Percentiles rank a stretch among this genome's conserved stretches.
Conservation (phyloP, 202 grass and related monocot genomes). For the Eragrostis tef region DNA sequence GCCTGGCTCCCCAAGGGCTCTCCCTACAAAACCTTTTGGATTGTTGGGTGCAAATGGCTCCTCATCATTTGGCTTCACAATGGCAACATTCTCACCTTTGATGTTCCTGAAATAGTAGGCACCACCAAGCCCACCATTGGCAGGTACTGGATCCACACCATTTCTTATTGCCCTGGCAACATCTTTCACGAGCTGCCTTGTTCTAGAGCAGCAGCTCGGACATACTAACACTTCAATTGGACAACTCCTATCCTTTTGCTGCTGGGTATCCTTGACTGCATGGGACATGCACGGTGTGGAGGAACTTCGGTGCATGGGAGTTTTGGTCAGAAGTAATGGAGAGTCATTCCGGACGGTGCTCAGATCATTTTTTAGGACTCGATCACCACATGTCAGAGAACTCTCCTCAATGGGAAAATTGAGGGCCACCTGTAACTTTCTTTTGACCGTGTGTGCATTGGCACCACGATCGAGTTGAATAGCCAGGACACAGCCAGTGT, state of each 20-base stretch:
- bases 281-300: conserved; percentile 91
- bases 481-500: conserved; percentile 74
- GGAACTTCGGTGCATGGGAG: conserved; percentile 77
- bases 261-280: conserved; percentile 71
- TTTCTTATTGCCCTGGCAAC: conserved; percentile 80
- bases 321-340: conserved; percentile 83
- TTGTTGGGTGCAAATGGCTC: conserved; percentile 99
- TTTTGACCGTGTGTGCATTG: conserved; percentile 95
- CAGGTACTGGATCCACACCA: conserved; percentile 74
- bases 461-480: conserved; percentile 83
- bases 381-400: conserved; percentile 82
- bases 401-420: conserved; percentile 84
- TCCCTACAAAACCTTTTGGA: conserved; percentile 94
- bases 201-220: conserved; percentile 57
- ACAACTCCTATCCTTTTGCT: conserved; percentile 57
- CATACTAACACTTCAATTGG: conserved; percentile 87
- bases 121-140: conserved; percentile 87
- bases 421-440: conserved; percentile 80
- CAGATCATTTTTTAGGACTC: conserved; percentile 89
- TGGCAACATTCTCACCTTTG: conserved; percentile 82
- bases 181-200: conserved; percentile 83
- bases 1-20: conserved; percentile 90
- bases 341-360: conserved; percentile 86
- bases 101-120: conserved; percentile 89
- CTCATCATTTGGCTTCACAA: conserved; percentile 97